Evolutionary conservation across 768 basidiomycete genomes (phyloP).

Genomic region (Crucibulum laeve): DNA sequence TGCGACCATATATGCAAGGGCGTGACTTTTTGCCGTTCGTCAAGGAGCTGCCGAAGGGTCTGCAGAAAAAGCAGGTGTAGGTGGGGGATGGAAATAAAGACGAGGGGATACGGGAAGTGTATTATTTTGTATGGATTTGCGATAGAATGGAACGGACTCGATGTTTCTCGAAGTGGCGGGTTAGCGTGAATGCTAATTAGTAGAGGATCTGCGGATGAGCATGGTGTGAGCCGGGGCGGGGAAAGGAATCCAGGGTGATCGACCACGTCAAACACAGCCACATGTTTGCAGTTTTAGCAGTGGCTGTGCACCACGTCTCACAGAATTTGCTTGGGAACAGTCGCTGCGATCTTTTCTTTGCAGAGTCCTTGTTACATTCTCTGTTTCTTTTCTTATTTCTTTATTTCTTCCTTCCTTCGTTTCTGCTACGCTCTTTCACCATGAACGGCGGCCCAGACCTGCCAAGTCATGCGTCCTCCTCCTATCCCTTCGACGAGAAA

Average conservation of each 20-base stretch:
- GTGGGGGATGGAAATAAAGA: slow-evolving; percentile 1
- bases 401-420: background rate
- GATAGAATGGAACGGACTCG: slow-evolving; percentile 1
- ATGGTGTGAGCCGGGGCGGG: background rate
- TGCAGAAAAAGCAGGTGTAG: slow-evolving; percentile 67
- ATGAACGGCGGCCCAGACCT: slow-evolving; percentile 30
- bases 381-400: background rate
- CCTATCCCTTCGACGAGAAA: slow-evolving; percentile 39
- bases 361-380: background rate
- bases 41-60: slow-evolving; percentile 72
- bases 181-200: too few species aligned
- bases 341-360: too few species aligned
- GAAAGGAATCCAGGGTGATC: background rate
- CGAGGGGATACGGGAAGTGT: too few species aligned
- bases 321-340: too few species aligned
- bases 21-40: slow-evolving; percentile 85
- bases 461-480: slow-evolving; percentile 39
- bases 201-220: too few species aligned
- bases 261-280: background rate
- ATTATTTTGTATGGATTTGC: too few species aligned
- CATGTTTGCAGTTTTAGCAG: background rate
- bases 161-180: too few species aligned
- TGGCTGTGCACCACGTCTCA: slow-evolving; percentile 2
- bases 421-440: slow-evolving; percentile 8
- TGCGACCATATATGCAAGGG: slow-evolving; percentile 95